These are phyloP conservation scores for Leishmania guyanensis DNA, from an alignment of 208 protist genomes.

Conservation along the genomic window DNA sequence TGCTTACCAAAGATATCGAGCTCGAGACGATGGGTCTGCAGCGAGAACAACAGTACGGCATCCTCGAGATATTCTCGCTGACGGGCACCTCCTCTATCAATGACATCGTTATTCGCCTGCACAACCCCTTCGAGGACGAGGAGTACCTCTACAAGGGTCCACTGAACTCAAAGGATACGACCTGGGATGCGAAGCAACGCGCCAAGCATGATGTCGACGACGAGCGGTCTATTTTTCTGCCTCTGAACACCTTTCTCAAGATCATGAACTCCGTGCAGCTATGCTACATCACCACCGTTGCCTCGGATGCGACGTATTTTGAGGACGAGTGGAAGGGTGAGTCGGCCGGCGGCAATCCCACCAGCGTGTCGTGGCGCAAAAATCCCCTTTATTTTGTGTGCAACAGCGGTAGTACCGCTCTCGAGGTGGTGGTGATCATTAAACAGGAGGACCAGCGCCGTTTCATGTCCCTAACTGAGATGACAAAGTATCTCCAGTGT, in stretches of 20 bases:
- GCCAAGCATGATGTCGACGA: slow-evolving; percentile 47
- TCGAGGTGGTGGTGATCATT: slow-evolving; percentile 59
- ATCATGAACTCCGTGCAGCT: slow-evolving; percentile 63
- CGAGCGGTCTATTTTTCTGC: slow-evolving; percentile 57
- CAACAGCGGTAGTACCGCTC: slow-evolving; percentile 42
- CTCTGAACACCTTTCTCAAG: slow-evolving; percentile 58
- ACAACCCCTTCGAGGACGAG: slow-evolving; percentile 85
- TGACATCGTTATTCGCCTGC: slow-evolving; percentile 69
- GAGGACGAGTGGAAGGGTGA: slow-evolving; percentile 60
- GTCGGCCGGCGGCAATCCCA: slow-evolving; percentile 73
- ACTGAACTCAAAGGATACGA: slow-evolving; percentile 49
- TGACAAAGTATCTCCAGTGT: slow-evolving; percentile 63
- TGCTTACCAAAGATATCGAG: slow-evolving; percentile 58
- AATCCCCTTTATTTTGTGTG: slow-evolving; percentile 80
- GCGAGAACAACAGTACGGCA: slow-evolving; percentile 76
- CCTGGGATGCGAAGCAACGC: slow-evolving; percentile 55
- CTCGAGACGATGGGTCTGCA: slow-evolving; percentile 71
- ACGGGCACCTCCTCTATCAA: slow-evolving; percentile 56
- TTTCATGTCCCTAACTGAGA: slow-evolving; percentile 35
- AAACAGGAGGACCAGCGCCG: slow-evolving; percentile 73
- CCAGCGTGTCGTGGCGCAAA: slow-evolving; percentile 66
- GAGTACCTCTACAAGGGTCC: slow-evolving; percentile 73
- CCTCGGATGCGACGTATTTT: slow-evolving; percentile 51
- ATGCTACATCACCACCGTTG: slow-evolving; percentile 54
- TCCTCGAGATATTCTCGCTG: slow-evolving; percentile 81